Conservation (phyloP, 768 basidiomycete species). For the Russula sp. region DNA sequence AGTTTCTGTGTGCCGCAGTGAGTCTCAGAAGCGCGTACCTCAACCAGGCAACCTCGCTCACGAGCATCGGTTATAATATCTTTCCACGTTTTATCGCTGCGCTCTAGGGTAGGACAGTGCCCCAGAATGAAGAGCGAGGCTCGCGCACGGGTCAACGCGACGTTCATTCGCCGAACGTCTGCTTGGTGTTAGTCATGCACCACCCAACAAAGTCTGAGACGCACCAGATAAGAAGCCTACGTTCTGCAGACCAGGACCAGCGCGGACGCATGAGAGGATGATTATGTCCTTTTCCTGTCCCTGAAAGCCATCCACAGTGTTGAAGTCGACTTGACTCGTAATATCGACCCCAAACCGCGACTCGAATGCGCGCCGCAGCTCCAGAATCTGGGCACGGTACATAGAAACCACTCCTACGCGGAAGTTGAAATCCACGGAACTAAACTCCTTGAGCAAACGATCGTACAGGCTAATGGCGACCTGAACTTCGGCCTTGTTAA, state of each 20-base stretch:
- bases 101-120: conserved; percentile 82
- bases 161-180: conserved; percentile 93
- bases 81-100: conserved; percentile 79
- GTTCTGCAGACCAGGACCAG: conserved; percentile 75
- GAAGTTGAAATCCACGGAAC: conserved; percentile 49
- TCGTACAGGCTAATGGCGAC: conserved; percentile 76
- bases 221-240: conserved; percentile 88
- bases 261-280: conserved; percentile 94
- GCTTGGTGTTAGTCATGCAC: conserved; percentile 8
- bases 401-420: conserved; percentile 80
- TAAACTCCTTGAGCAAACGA: conserved; percentile 63
- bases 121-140: conserved; percentile 94
- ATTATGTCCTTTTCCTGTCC: conserved; percentile 99
- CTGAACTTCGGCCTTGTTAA: conserved; percentile 71
- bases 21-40: conserved; percentile 47
- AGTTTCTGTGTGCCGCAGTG: conserved; percentile 1
- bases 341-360: conserved; percentile 70
- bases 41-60: conserved; percentile 55
- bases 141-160: conserved; percentile 95
- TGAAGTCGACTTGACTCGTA: conserved; percentile 76
- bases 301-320: conserved; percentile 98
- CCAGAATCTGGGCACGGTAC: conserved; percentile 87
- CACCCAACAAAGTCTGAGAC: conserved; percentile 10
- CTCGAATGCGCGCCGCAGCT: conserved; percentile 68
- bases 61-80: conserved; percentile 75